A percentile compares a stretch with the other conserved stretches of the same genome.
phyloP scores from a whole-genome alignment of 2,329 filamentous ascomycete species.

The Fusarium sp. region DNA sequence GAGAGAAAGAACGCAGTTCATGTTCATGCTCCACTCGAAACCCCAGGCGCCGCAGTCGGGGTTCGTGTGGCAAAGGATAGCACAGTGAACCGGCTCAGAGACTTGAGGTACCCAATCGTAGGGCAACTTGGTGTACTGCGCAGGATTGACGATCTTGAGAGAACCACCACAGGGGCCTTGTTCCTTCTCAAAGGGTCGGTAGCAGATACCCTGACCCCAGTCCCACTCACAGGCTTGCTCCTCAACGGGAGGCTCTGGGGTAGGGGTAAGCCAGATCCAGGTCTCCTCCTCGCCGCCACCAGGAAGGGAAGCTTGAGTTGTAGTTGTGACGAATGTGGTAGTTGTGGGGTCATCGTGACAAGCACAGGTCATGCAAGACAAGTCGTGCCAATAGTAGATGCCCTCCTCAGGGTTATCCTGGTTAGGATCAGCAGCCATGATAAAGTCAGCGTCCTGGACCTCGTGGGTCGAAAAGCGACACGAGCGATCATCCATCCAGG shows the following conservation, averaged over 20 bases:
- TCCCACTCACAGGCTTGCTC: not conserved
- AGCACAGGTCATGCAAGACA: not conserved
- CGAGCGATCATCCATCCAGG: not conserved
- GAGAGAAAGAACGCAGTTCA: conserved; percentile 4
- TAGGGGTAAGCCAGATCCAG: not conserved
- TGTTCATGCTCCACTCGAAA: conserved; percentile 9
- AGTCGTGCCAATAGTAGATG: conserved; percentile 6
- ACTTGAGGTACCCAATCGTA: not conserved
- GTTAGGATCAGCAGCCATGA: not conserved
- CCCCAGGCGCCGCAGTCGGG: not conserved
- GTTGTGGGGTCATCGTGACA: not conserved
- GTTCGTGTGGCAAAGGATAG: conserved; percentile 3
- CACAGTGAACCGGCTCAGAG: not conserved
- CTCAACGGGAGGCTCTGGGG: not conserved
- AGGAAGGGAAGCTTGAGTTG: not conserved
- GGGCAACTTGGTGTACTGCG: not conserved
- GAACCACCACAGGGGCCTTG: not conserved
- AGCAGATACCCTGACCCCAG: not conserved
- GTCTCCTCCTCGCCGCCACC: not conserved
- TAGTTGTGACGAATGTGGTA: not conserved
- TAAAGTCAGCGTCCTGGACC: not conserved
- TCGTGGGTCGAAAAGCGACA: conserved; percentile 3
- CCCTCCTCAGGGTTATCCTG: not conserved
- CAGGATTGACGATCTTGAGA: conserved; percentile 2
- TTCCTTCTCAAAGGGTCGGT: not conserved